A percentile compares a stretch with the other conserved stretches of the same genome.
Evolutionary conservation across 768 basidiomycete species (phyloP).

Genomic region (Lepiota subincarnata): DNA sequence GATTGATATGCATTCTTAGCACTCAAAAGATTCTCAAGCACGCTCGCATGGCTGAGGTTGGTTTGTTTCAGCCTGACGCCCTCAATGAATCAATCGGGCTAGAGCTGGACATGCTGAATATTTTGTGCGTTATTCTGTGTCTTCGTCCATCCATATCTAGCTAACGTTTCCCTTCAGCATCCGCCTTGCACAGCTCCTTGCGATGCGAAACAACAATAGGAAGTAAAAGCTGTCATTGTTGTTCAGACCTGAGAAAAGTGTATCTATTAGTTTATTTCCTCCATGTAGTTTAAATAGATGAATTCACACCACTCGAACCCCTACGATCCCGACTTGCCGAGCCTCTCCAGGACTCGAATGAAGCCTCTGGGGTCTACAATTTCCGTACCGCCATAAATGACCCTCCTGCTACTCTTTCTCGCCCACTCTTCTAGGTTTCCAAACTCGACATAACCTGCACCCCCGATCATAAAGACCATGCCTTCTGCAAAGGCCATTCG

Average conservation of each 20-base stretch:
- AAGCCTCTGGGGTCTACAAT: constrained; percentile 89
- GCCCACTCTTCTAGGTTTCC: constrained; percentile 97
- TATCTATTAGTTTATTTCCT: neutral
- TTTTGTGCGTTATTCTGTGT: constrained; percentile 52
- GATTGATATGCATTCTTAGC: constrained; percentile 30
- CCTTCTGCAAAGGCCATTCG: constrained; percentile 84
- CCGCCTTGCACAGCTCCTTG: constrained; percentile 75
- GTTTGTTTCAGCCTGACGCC: constrained; percentile 65
- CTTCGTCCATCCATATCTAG: neutral
- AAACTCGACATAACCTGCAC: constrained; percentile 96
- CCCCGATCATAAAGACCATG: constrained; percentile 92
- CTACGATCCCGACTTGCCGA: constrained; percentile 46
- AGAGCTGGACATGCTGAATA: constrained; percentile 87
- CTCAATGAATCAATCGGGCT: constrained; percentile 74
- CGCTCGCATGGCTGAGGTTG: constrained; percentile 68
- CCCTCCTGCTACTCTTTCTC: constrained; percentile 68
- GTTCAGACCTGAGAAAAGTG: neutral
- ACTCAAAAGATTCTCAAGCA: constrained; percentile 84
- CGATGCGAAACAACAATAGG: constrained; percentile 60
- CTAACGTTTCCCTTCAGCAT: constrained; percentile 41
- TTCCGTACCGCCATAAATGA: constrained; percentile 96
- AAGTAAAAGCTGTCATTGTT: constrained; percentile 29
- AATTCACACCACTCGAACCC: neutral
- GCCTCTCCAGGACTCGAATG: constrained; percentile 60
- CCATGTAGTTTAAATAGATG: neutral